Evolutionary conservation across 2,329 filamentous ascomycete species (phyloP), one percentile per base, ranked within the genome.

Genomic region (Magnaporthiopsis incrustans): DNA sequence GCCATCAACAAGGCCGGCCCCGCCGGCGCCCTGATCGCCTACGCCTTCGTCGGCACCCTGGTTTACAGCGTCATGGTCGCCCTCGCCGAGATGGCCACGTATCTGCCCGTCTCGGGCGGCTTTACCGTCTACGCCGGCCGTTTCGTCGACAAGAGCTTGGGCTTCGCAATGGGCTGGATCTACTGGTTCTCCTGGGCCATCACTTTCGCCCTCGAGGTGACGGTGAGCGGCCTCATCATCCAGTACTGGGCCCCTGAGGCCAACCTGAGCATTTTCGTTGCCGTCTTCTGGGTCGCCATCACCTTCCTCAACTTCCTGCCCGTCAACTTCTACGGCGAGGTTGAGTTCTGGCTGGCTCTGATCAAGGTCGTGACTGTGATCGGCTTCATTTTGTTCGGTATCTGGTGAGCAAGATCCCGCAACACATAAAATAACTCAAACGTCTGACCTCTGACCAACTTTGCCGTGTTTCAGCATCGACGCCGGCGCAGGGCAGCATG

Each of bases 121-220:
- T 93, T 93, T 72, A 90, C 89, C 35, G 82, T 87, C 57, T 94
- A 92, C 70, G 89, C 90, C 27, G 82, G 86, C 56, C 88, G 90
- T 25, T 91, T 94, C 70, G 82, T 92, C 67, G 87, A 90, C 70
- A 86, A 85, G 14, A 87, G 86, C 64, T 78, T 92, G 60, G 89
- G 89, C 10, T 92, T 92, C 70, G 82, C 89, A 26, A 89, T 92
- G 82, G 90, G 90, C 26, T 93, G 89, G 89, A 87, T 91, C 66
- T 93, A 93, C 76, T 93, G 88, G 87, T 92, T 92, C 71, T 87
- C 83, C 53, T 93, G 67, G 67, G 66, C 65, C 4, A 61, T 67
- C 62, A 67, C 89, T 0, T 90, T 85, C 68, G 88, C 89, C 0
- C 82, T 92, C 11, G 89, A 93, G 71, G 79, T 92, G 56, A 89